Conservation (phyloP, 805 yeast species). For the Scheffersomyces coipomensis region DNA sequence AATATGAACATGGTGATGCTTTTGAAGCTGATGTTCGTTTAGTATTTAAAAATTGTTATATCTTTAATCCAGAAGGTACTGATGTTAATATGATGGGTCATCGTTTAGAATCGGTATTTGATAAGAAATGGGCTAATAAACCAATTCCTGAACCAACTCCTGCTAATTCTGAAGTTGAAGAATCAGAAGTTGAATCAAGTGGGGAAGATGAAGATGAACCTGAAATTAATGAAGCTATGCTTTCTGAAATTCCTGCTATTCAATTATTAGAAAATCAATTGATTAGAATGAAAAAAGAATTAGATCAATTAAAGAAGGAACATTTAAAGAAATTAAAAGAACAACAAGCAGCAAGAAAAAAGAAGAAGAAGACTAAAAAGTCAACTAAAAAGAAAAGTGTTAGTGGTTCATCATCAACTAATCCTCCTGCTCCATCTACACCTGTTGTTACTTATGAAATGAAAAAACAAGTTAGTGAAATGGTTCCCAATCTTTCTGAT, state of each 20-base stretch:
- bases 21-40: constrained; percentile 81
- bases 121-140: constrained; percentile 79
- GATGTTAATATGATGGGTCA: constrained; percentile 97
- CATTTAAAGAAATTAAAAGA: constrained; percentile 66
- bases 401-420: not conserved
- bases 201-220: constrained; percentile 53
- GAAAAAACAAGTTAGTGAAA: constrained; percentile 91
- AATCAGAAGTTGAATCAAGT: constrained; percentile 23
- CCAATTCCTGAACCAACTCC: constrained; percentile 67
- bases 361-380: constrained; percentile 34
- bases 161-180: constrained; percentile 43
- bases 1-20: constrained; percentile 84
- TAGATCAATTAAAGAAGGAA: constrained; percentile 77
- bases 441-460: constrained; percentile 81
- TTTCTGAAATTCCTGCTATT: constrained; percentile 84
- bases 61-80: constrained; percentile 94
- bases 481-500: constrained; percentile 74
- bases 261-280: constrained; percentile 85
- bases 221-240: constrained; percentile 50
- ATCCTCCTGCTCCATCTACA: constrained; percentile 15
- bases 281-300: constrained; percentile 79
- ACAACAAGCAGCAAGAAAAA: constrained; percentile 56
- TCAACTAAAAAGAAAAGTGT: constrained; percentile 13
- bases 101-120: constrained; percentile 79
- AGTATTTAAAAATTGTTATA: constrained; percentile 85